A percentile compares a stretch with the other conserved stretches of the same genome.
Evolutionary conservation across 352 stramenopile genomes (phyloP).

Genomic region (Phytophthora pini): DNA sequence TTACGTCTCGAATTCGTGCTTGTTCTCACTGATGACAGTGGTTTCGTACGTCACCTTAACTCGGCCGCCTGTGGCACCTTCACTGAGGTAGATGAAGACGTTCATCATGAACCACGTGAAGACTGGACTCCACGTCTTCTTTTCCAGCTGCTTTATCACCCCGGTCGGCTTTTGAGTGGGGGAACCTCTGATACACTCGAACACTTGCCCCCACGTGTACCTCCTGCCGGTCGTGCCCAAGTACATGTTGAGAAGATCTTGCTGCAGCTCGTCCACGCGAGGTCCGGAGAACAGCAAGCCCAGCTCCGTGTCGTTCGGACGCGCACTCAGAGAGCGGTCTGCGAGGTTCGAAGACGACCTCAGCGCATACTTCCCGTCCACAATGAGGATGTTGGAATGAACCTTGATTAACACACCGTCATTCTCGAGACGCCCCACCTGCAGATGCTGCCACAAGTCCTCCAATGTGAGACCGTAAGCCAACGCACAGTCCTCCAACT

Average conservation of each 20-base stretch:
- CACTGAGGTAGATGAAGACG: constrained; percentile 78
- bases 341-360: constrained; percentile 80
- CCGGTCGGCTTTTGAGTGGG: constrained; percentile 23
- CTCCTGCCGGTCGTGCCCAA: constrained; percentile 38
- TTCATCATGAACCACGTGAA: constrained; percentile 86
- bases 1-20: constrained; percentile 37
- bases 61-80: constrained; percentile 73
- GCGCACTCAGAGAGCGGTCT: constrained; percentile 73
- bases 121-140: constrained; percentile 67
- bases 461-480: constrained; percentile 49
- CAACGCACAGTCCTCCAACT: constrained; percentile 61
- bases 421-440: constrained; percentile 57
- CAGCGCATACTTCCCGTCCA: constrained; percentile 71
- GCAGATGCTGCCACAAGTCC: constrained; percentile 50
- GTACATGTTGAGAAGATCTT: constrained; percentile 79
- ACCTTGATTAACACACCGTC: constrained; percentile 71
- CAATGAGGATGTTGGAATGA: constrained; percentile 84
- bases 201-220: constrained; percentile 41
- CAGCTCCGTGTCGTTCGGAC: constrained; percentile 76
- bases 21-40: constrained; percentile 36
- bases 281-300: constrained; percentile 63
- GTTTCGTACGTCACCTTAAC: constrained; percentile 74
- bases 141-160: constrained; percentile 62
- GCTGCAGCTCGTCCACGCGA: constrained; percentile 55
- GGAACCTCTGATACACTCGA: constrained; percentile 14